Base-by-base conservation (phyloP, 2,329 filamentous ascomycete genomes). In the Paraconiothyrium sp. region DNA sequence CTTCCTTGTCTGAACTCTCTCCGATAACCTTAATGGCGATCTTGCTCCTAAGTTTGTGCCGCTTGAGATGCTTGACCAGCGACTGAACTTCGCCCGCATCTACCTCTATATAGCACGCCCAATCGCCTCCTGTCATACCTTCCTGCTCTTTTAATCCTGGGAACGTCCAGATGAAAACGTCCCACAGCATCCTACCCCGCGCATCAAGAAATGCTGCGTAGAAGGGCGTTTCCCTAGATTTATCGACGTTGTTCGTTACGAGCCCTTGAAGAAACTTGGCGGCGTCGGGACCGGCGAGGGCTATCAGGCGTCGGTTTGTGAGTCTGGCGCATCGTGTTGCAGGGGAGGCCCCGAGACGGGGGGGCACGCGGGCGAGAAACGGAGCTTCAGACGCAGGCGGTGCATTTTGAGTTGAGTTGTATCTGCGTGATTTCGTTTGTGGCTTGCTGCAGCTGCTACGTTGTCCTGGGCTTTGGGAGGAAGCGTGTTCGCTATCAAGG, bases 161-260 rank as follows among this genome's bases (percentile, higher is more conserved):
- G 58, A 67, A 73, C 37, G 70, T 67, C 82, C 97, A 97, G 51
- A 99, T 84, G 78, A 98, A 97, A 56, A 93, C 91, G 80, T 99
- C 95, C 81, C 94, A 88, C 47, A 97, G 82, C 10, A 99, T 86
- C 60, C 94, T 88, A 46, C 95, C 95, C 37, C 79, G 79, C 8
- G 94, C 92, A 68, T 91, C 97, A 46, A 99, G 84, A 72, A 99
- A 97, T 0, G 89, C 92, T 7, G 90, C 85, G 79, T 97, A 98
- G 59, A 75, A 77, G 0, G 74, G 78, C 2, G 80, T 64, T 8
- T 68, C 59, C 14, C 54, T 78, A 8, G 81, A 72, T 0, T 85
- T 79, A 56, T 87, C 78, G 65, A 93, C 86, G 65, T 89, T 90
- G 65, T 90, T 87, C 0, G 94, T 97, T 66, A 95, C 87, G 59